Base-by-base conservation (phyloP, 257 asterid species). In the Gardenia jasminoides region DNA sequence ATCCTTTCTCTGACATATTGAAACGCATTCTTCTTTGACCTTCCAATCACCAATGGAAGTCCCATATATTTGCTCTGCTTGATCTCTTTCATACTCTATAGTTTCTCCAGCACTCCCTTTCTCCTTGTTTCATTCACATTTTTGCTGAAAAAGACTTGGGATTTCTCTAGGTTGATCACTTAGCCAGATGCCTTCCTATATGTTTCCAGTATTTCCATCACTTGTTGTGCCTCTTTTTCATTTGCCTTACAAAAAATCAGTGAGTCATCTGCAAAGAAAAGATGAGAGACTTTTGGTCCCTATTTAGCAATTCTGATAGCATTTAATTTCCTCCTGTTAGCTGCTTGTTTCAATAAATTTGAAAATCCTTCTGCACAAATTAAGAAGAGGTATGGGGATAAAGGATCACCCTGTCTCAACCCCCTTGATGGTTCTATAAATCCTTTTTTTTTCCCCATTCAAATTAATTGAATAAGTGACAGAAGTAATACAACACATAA, bases 271-370 rank as follows among this genome's bases (percentile, higher is more conserved):
- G 58, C 58, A 70, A 70, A 70, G 4, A 41, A 70, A 3, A 44
- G 10, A 15, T 31, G 47, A 3, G 22, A 10, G 10, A 67, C 0
- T 7, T 17, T 3, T 4, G 31, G 72, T 12, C 44, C 22, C 0
- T 31, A 9, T 9, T 33, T 67, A 16, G 44, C 8, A 1, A 31
- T 28, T 1, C 3, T 16, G 1, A 67, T 3, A 6, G n/a, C 20
- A 12, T 2, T 0, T 3, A 26, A 4, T 6, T 7, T 0, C 22
- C 7, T 17, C 13, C 0, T 2, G 3, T 33, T 5, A 0, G 15
- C 10, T 7, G 46, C 8, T 10, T 10, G 33, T n/a, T n/a, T n/a
- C n/a, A n/a, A n/a, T n/a, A n/a, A n/a, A n/a, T n/a, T n/a, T n/a
- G n/a, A n/a, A n/a, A n/a, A n/a, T 0, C 72, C 72, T 33, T 33